Base-by-base conservation (phyloP, 2,329 filamentous ascomycete species). In the Cyclaneusma minus region DNA sequence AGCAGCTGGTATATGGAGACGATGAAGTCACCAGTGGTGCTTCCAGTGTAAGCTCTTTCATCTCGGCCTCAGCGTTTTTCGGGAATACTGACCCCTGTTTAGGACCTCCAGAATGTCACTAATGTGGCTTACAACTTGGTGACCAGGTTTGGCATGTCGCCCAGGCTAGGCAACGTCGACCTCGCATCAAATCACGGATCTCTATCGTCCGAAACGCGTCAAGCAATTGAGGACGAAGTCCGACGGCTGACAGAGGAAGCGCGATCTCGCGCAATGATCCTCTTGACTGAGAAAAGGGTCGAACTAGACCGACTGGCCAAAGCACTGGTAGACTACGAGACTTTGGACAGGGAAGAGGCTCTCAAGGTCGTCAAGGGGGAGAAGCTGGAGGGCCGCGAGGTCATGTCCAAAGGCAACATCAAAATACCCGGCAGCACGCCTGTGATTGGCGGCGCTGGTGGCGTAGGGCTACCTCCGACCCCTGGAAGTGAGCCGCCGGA, bases 321-420 rank as follows among this genome's bases (percentile, higher is more conserved):
- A 44, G 89, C 85, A 5, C 64, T 98, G 7, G 72, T 98, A 17
- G 76, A 94, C 51, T 95, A 94, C 51, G 89, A 98, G 60, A 94
- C 84, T 0, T 57, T 98, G 27, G 78, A 79, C 49, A 80, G 77
- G 50, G 73, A 78, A 3, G 89, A 98, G 51, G 91, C 95, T 35
- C 73, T 85, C 50, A 82, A 79, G 58, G 81, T 95, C 5, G 74
- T 98, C 36, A 70, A 68, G 27, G 89, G 89, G 18, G 83, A 94
- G 55, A 76, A 79, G 45, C 58, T 98, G 19, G 62, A 73, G 1
- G 65, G 68, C 23, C 80, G 81, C 33, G 54, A 81, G 26, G 65
- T 62, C 33, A 58, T 69, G 33, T 61, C 68, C 12, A 52, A 60
- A 28, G 55, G 63, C 12, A 70, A 68, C 2, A 71, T 85, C 48